Evolutionary conservation across 306 rosid genomes (phyloP).

Genomic region (Prinsepia uniflora): DNA sequence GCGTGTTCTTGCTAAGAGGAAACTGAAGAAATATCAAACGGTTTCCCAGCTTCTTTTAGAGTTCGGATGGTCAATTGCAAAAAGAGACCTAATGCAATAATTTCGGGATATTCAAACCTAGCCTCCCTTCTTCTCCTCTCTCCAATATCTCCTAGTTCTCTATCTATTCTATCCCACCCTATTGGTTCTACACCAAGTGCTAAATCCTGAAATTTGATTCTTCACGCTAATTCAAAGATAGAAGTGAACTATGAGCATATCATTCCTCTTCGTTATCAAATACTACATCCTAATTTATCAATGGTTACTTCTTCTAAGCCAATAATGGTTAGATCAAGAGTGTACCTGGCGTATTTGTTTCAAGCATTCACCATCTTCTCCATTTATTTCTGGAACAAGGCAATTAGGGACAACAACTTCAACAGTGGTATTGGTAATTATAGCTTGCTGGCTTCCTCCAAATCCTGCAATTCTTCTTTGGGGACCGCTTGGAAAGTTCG

Average conservation of each 20-base stretch:
- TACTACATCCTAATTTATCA: neutral
- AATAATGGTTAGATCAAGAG: neutral
- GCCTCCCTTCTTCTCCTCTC: neutral
- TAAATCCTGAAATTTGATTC: neutral
- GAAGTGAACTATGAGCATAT: too few relatives aligned
- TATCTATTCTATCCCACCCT: neutral
- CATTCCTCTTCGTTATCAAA: too few relatives aligned
- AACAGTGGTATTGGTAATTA: slow-evolving; percentile 79
- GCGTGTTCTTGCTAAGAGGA: neutral
- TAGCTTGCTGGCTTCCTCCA: slow-evolving; percentile 66
- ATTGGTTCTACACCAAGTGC: neutral
- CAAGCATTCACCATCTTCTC: slow-evolving; percentile 97
- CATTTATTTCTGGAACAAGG: slow-evolving; percentile 69
- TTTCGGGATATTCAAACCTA: neutral
- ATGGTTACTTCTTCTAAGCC: neutral
- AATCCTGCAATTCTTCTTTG: slow-evolving; percentile 64
- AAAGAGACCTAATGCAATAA: neutral
- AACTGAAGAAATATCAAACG: neutral
- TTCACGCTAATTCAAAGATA: neutral
- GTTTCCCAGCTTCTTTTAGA: neutral
- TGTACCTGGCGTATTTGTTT: slow-evolving; percentile 87
- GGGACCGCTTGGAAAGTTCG: slow-evolving; percentile 64
- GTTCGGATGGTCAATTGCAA: neutral
- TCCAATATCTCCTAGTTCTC: neutral
- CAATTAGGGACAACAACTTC: slow-evolving; percentile 87